Evolutionary conservation across 768 basidiomycete species (phyloP).

Genomic region (Guyanaporus albipodus): DNA sequence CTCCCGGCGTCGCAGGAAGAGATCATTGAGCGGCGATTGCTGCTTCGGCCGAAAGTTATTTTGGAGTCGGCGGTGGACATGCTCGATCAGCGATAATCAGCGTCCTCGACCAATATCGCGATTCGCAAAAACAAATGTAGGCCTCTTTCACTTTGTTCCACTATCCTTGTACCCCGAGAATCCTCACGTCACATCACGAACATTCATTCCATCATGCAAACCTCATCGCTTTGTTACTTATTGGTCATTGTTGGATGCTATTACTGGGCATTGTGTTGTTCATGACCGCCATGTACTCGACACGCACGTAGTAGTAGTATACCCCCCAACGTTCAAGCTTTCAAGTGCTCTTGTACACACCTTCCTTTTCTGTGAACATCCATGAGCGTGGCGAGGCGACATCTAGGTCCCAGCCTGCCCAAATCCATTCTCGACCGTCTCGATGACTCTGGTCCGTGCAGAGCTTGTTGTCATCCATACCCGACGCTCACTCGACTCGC

Average conservation of each 20-base stretch:
- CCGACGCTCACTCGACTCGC: constrained; percentile 2
- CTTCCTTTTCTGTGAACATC: background rate
- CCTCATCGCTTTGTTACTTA: constrained; percentile 6
- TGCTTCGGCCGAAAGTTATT: constrained; percentile 73
- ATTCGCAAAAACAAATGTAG: background rate
- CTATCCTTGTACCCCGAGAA: constrained; percentile 14
- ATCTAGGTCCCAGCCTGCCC: constrained; percentile 24
- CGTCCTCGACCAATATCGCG: background rate
- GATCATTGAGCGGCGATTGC: constrained; percentile 50
- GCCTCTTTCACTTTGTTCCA: constrained; percentile 2
- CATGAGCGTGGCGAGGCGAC: constrained; percentile 15
- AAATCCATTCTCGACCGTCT: constrained; percentile 28
- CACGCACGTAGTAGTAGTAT: background rate
- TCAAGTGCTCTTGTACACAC: background rate
- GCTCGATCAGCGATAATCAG: constrained; percentile 34
- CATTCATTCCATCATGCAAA: constrained; percentile 12
- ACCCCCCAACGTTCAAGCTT: too few species aligned
- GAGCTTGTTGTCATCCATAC: background rate
- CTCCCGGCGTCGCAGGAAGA: constrained; percentile 34
- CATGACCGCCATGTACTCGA: constrained; percentile 1
- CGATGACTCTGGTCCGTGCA: constrained; percentile 13
- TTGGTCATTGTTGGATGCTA: constrained; percentile 2
- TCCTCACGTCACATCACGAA: constrained; percentile 10
- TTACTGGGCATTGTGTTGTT: constrained; percentile 1
- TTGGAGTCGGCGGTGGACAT: constrained; percentile 64